These are phyloP conservation scores for Xylariaceae sp. DNA, from an alignment of 2,329 filamentous ascomycete species.

Conservation along the genomic window DNA sequence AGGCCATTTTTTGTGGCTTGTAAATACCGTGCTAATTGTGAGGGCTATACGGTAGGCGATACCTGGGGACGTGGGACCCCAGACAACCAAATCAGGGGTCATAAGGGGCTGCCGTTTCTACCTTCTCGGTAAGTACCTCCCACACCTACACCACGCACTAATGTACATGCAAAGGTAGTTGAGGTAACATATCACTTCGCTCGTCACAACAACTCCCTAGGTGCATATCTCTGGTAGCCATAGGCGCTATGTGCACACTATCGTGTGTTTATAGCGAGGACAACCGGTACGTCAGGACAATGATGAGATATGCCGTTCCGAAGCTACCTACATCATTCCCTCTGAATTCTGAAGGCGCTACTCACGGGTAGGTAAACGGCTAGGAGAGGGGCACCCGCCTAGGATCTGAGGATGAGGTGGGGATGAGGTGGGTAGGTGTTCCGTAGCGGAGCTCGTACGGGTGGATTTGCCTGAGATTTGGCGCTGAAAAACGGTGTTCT, in stretches of 20 bases:
- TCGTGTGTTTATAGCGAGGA: neutral
- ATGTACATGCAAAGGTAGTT: neutral
- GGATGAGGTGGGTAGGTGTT: neutral
- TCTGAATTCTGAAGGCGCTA: neutral
- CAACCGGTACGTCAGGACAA: neutral
- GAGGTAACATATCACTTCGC: neutral
- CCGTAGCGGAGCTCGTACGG: too few species aligned
- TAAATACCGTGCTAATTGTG: neutral
- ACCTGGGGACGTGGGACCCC: too few species aligned
- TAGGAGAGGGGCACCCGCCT: neutral
- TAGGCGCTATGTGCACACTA: neutral
- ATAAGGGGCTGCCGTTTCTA: neutral
- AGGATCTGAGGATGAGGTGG: neutral
- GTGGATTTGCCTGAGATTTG: too few species aligned
- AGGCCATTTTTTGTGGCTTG: neutral
- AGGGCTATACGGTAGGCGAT: neutral
- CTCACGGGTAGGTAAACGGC: neutral
- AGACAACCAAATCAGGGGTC: neutral
- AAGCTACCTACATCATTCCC: neutral
- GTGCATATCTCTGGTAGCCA: neutral
- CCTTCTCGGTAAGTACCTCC: neutral
- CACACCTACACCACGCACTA: neutral
- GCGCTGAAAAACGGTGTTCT: too few species aligned
- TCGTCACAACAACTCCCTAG: neutral
- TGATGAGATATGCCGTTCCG: neutral